Percentiles rank a stretch among this genome's conserved stretches.
These are phyloP conservation scores for Corymbia calophylla DNA, from an alignment of 441 rosid genomes.

Conservation along the genomic window DNA sequence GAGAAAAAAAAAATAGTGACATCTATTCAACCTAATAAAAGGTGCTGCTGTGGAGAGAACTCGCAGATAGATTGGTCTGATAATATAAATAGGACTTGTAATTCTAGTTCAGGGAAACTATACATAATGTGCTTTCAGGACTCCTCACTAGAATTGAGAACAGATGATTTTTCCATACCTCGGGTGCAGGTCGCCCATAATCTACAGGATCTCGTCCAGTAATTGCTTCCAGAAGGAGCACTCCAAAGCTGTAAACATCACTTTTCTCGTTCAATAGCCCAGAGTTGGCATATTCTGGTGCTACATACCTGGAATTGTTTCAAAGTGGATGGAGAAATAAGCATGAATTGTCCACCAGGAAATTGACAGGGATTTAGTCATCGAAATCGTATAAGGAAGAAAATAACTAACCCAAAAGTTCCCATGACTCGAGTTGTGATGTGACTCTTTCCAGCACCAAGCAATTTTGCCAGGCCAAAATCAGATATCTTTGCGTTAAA, in stretches of 20 bases:
- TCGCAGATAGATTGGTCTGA: neutral
- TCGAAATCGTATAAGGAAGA: neutral
- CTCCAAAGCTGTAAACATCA: constrained; percentile 13
- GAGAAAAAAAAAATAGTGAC: neutral
- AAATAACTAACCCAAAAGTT: constrained; percentile 6
- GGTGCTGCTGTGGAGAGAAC: neutral
- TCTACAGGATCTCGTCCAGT: constrained; percentile 16
- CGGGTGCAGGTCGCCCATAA: constrained; percentile 9
- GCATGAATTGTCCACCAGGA: neutral
- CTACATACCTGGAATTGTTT: constrained; percentile 1
- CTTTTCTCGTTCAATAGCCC: constrained; percentile 13
- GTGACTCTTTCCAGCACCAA: constrained; percentile 14
- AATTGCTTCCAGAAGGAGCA: constrained; percentile 13
- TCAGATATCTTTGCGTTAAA: constrained; percentile 11
- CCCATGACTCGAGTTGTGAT: constrained; percentile 14
- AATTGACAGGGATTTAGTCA: neutral
- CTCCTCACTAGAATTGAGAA: neutral
- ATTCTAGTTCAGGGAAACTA: neutral
- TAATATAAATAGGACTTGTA: neutral
- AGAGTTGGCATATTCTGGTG: constrained; percentile 14
- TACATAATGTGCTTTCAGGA: neutral
- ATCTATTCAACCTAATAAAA: neutral
- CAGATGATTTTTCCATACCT: neutral
- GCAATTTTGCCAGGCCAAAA: constrained; percentile 12
- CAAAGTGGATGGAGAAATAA: neutral